Base-by-base conservation (phyloP, 192 early-diverging fungal genomes). In the Backusella tarrabulga region DNA sequence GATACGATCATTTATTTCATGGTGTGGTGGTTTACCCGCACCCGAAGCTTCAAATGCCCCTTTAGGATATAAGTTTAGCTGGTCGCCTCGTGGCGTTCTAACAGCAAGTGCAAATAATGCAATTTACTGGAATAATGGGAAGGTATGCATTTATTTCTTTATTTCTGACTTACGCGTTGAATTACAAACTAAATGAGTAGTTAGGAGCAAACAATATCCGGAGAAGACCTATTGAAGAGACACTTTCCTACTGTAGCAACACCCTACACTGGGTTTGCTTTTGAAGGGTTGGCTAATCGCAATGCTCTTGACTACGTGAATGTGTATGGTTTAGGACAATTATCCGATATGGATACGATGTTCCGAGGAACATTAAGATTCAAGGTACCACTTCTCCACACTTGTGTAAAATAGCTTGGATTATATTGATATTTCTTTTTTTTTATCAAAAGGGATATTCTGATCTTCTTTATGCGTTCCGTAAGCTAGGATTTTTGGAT, bases 251-350 rank as follows among this genome's bases (percentile, higher is more conserved):
- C 81, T n/a, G 94, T 98, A 0, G 86, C 88, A 2, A 92, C 97
- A 46, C 73, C 82, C 1, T 95, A 89, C 83, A 89, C 89, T 15
- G 97, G 96, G 6, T 98, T 97, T 79, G 90, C 91, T 0, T 91
- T 99, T 68, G 98, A 98, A 82, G 97, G 97, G 12, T 79, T 97
- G 67, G 94, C 97, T 36, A 99, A 99, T 88, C 89, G 98, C 35
- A 95, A 99, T 83, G 96, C 96, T 17, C 79, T 97, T 72, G 88
- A 90, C 68, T 99, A 99, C 80, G 91, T 90, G 23, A 90, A 94
- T 29, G 90, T 91, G 3, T 99, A 99, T 80, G 91, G 93, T 0
- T 83, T 99, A 56, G 88, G 92, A 12, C 87, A 91, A 11, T 74
- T 89, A 15, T 84, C 89, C 14, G 80, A 90, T 11, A 84, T 97